Percentiles rank a stretch among this genome's conserved stretches.
phyloP scores from a whole-genome alignment of 106 monocot species.

The Apostasia shenzhenica region DNA sequence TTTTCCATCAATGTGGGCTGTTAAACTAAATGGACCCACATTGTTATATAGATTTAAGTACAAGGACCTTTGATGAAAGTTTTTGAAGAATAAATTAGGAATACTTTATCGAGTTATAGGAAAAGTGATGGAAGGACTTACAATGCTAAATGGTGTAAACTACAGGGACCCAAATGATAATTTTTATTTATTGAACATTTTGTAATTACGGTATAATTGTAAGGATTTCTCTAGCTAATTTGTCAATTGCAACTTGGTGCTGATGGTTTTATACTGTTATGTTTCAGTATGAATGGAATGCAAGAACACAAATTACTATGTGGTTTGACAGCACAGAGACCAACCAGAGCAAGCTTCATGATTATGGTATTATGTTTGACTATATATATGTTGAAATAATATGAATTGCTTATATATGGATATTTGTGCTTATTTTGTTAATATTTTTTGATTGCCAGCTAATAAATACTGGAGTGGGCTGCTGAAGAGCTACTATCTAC shows the following conservation, averaged over 20 bases:
- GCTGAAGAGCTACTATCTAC: slow-evolving; percentile 75
- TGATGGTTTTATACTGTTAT: neutral
- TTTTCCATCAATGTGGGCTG: neutral
- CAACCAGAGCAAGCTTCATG: slow-evolving; percentile 91
- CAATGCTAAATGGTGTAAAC: no score
- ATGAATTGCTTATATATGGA: neutral
- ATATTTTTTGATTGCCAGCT: slow-evolving; percentile 25
- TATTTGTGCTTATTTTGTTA: neutral
- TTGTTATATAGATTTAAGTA: no score
- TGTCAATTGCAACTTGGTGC: no score
- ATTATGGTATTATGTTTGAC: slow-evolving; percentile 60
- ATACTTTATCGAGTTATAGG: no score
- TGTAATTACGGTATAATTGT: neutral
- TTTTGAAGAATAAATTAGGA: no score
- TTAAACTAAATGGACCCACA: neutral
- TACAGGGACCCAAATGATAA: no score
- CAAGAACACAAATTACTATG: slow-evolving; percentile 96
- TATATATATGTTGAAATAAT: neutral
- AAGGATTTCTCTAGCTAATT: no score
- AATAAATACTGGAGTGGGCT: slow-evolving; percentile 97
- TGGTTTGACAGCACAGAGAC: slow-evolving; percentile 83
- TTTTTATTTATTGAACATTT: neutral
- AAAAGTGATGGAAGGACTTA: no score
- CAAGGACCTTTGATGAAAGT: no score
- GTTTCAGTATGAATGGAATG: slow-evolving; percentile 94